Conservation (phyloP, 2,329 filamentous ascomycete genomes). For the Teratosphaeriaceae sp. region DNA sequence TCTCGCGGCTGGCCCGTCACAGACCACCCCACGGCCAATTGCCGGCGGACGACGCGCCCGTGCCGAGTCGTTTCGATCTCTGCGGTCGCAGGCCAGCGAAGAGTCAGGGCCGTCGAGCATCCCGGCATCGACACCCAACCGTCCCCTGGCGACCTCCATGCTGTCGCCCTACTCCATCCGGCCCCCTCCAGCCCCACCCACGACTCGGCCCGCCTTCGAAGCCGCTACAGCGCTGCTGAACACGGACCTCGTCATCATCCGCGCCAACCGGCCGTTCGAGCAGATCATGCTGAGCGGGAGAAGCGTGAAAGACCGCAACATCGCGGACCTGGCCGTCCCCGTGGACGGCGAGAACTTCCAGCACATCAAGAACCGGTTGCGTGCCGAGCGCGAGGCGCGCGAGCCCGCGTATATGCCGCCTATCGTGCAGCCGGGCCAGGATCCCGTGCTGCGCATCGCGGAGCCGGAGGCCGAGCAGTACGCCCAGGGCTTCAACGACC, state of each 20-base stretch:
- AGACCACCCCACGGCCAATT: constrained; percentile 14
- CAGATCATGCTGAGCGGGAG: constrained; percentile 35
- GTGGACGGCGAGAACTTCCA: constrained; percentile 38
- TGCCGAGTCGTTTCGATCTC: constrained; percentile 28
- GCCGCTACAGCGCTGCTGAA: constrained; percentile 38
- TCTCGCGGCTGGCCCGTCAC: constrained; percentile 16
- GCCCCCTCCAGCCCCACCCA: constrained; percentile 5
- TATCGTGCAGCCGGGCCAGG: constrained; percentile 38
- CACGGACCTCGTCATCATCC: constrained; percentile 41
- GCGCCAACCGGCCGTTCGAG: constrained; percentile 39
- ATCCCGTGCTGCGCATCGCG: constrained; percentile 35
- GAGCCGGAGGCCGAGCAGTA: constrained; percentile 39
- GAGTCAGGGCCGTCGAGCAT: constrained; percentile 15
- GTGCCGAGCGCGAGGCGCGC: constrained; percentile 40
- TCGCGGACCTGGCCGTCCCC: constrained; percentile 39
- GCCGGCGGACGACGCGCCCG: constrained; percentile 22
- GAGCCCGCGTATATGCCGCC: constrained; percentile 47
- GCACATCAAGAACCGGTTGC: constrained; percentile 37
- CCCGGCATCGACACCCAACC: constrained; percentile 14
- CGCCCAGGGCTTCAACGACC: constrained; percentile 38
- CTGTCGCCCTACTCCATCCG: constrained; percentile 13
- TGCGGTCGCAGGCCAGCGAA: constrained; percentile 26
- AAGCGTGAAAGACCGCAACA: constrained; percentile 32
- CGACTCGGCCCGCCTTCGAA: constrained; percentile 14
- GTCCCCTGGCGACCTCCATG: constrained; percentile 12